A percentile compares a stretch with the other conserved stretches of the same genome.
These are phyloP conservation scores for Mycena rebaudengoi DNA, from an alignment of 768 basidiomycete genomes.

Conservation along the genomic window DNA sequence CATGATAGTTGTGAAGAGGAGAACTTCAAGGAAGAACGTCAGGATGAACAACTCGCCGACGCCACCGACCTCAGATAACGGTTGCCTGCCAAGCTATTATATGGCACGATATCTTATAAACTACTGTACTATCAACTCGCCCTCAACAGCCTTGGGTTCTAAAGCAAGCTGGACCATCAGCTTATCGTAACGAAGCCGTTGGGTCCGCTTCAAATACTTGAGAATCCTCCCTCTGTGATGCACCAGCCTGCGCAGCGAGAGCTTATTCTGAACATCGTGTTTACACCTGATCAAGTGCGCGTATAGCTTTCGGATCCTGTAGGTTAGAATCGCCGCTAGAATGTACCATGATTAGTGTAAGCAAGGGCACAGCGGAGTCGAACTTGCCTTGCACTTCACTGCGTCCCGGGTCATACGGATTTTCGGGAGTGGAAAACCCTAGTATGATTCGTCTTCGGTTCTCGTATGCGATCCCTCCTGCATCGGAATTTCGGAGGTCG, in stretches of 20 bases:
- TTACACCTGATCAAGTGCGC: conserved; percentile 72
- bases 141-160: conserved; percentile 84
- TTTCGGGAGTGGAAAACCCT: conserved; percentile 77
- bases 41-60: too few relatives aligned
- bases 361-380: background rate
- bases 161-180: conserved; percentile 79
- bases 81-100: background rate
- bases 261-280: conserved; percentile 80
- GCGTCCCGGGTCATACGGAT: conserved; percentile 79
- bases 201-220: conserved; percentile 73
- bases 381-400: conserved; percentile 89
- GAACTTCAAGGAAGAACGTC: too few relatives aligned
- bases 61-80: too few relatives aligned
- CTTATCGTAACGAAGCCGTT: conserved; percentile 77
- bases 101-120: background rate
- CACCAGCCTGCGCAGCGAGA: conserved; percentile 78
- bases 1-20: conserved; percentile 28
- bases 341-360: background rate
- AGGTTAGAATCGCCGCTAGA: conserved; percentile 86
- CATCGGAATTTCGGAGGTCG: conserved; percentile 89
- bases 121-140: conserved; percentile 75
- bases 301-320: conserved; percentile 86
- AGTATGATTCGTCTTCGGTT: conserved; percentile 82
- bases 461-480: conserved; percentile 85
- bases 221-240: conserved; percentile 87